Conservation (phyloP, 2,329 filamentous ascomycete genomes). For the Escovopsis sp. region DNA sequence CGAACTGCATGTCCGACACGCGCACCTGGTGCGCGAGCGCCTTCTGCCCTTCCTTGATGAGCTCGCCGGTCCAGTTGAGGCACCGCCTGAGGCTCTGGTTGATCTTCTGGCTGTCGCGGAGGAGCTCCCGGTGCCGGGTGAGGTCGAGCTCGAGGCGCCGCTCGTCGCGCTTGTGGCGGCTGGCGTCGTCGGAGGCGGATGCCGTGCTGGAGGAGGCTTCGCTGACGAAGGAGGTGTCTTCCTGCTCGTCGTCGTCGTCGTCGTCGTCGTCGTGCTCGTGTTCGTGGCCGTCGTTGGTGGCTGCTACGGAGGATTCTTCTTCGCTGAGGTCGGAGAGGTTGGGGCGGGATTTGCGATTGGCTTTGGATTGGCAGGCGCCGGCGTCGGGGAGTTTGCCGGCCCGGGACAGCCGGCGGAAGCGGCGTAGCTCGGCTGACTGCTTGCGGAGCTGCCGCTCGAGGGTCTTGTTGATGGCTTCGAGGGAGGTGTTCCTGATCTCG, state of each 20-base stretch:
- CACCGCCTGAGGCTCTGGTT: slow-evolving; percentile 88
- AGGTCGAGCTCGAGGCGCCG: slow-evolving; percentile 73
- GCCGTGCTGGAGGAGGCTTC: slow-evolving; percentile 30
- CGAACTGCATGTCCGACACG: slow-evolving; percentile 60
- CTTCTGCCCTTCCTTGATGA: slow-evolving; percentile 78
- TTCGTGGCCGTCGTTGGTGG: not conserved
- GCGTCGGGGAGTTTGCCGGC: slow-evolving; percentile 54
- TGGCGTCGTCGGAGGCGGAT: slow-evolving; percentile 19
- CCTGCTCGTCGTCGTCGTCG: slow-evolving; percentile 26
- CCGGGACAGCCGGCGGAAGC: slow-evolving; percentile 73
- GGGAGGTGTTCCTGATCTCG: slow-evolving; percentile 89
- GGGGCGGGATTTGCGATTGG: slow-evolving; percentile 21
- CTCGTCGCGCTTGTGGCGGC: slow-evolving; percentile 58
- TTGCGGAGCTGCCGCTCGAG: slow-evolving; percentile 83
- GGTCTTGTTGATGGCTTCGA: slow-evolving; percentile 88
- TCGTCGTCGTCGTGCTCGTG: slow-evolving; percentile 28
- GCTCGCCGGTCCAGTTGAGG: slow-evolving; percentile 72
- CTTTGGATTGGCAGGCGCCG: too few species aligned
- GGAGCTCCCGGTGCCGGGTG: slow-evolving; percentile 71
- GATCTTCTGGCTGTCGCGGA: slow-evolving; percentile 85
- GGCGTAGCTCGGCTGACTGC: slow-evolving; percentile 73
- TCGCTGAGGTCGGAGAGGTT: slow-evolving; percentile 33
- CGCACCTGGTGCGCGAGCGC: slow-evolving; percentile 72
- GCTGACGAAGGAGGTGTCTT: slow-evolving; percentile 36
- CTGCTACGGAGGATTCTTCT: not conserved